Base-by-base conservation (phyloP, 768 basidiomycete species). In the Tricholoma flavovirens region DNA sequence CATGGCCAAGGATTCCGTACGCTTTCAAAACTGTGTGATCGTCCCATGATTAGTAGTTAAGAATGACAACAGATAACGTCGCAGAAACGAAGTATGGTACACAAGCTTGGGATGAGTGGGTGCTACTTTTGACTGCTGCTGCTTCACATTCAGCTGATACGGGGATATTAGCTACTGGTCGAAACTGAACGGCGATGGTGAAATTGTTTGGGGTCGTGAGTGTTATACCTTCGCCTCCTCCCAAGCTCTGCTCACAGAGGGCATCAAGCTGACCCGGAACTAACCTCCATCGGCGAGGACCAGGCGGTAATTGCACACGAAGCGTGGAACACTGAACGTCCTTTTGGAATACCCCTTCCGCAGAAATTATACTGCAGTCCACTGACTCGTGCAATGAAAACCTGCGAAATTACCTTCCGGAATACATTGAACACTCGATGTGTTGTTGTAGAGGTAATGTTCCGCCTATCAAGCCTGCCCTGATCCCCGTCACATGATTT, bases 1-100 rank as follows among this genome's bases (percentile, higher is more conserved):
- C 89, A 92, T 58, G 89, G 89, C 1, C 73, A 90, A 67, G 89
- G 87, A 54, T 81, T 77, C 62, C 88, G 88, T 88, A 67, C 60
- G 86, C 72, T 4, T 61, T 32, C 14, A 12, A n/a, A 10, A 11
- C 46, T 45, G 33, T 32, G 9, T 51, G 22, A 14, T 53, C 24
- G n/a, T 29, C 2, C 6, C 14, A 30, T n/a, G 8, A 30, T 43
- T 21, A 5, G 54, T 10, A 38, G 26, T 29, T 32, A 22, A 54
- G 33, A 46, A 11, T 7, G 19, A 30, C 38, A 15, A 43, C 59
- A 89, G 87, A 91, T 70, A 91, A 91, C 59, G 76, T 86, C 0
- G 89, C 73, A 0, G 78, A 79, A 58, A 71, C 72, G 4, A 78
- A 83, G 64, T 87, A 90, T 63, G 81, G 79, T 1, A 74, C 74